These are phyloP conservation scores for Niveomyces coronatus DNA, from an alignment of 2,329 filamentous ascomycete genomes.

Conservation along the genomic window DNA sequence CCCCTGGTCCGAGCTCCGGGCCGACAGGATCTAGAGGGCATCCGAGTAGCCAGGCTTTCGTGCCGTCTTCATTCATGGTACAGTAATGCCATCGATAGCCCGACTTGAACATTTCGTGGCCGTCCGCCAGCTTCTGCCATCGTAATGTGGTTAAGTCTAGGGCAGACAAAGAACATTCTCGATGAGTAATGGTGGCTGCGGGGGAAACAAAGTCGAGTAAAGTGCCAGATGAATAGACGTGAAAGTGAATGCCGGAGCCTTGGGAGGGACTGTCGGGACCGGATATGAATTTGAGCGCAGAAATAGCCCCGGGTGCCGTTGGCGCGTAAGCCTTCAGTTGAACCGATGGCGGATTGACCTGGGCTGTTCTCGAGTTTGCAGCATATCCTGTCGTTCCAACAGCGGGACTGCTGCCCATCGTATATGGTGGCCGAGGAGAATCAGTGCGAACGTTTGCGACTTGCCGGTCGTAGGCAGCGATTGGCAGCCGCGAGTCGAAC, in stretches of 20 bases:
- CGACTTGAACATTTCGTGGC: constrained; percentile 81
- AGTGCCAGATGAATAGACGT: constrained; percentile 86
- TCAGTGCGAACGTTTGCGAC: constrained; percentile 31
- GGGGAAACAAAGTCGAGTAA: constrained; percentile 92
- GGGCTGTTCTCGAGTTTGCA: constrained; percentile 56
- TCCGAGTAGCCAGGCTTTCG: constrained; percentile 93
- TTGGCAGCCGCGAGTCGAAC: constrained; percentile 59
- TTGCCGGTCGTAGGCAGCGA: constrained; percentile 40
- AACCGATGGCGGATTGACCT: constrained; percentile 56
- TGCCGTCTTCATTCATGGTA: constrained; percentile 88
- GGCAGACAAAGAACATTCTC: constrained; percentile 83
- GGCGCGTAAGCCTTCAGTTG: constrained; percentile 66
- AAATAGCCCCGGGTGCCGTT: constrained; percentile 79
- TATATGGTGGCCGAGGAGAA: constrained; percentile 43
- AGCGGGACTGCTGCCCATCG: constrained; percentile 36
- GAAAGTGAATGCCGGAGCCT: constrained; percentile 86
- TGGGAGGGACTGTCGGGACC: constrained; percentile 80
- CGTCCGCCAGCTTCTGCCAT: constrained; percentile 93
- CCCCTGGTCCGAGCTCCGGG: constrained; percentile 56
- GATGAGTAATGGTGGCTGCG: constrained; percentile 72
- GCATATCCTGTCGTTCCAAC: constrained; percentile 55
- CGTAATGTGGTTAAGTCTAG: constrained; percentile 77
- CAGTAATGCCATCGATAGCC: constrained; percentile 99
- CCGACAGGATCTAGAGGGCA: constrained; percentile 65
- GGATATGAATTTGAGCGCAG: constrained; percentile 72